Conservation (phyloP, 2,329 filamentous ascomycete species). For the Claviceps spartinae region DNA sequence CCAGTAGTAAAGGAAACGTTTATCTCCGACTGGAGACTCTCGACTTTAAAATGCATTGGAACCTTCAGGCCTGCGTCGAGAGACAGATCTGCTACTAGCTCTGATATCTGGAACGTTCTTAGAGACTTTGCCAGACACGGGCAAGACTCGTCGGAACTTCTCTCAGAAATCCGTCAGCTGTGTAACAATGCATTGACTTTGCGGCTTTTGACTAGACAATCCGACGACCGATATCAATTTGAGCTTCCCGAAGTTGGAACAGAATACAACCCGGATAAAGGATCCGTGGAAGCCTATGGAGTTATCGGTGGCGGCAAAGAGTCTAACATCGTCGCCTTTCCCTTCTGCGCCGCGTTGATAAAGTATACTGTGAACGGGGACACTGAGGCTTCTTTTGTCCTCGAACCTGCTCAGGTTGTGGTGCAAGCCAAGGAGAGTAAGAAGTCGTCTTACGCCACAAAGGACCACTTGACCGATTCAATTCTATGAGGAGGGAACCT, state of each 20-base stretch:
- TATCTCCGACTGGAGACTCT: background rate
- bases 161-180: background rate
- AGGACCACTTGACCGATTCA: too few species aligned
- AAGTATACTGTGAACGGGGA: background rate
- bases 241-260: fast-evolving
- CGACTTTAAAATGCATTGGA: background rate
- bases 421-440: background rate
- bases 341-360: background rate
- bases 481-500: background rate
- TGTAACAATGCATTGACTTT: background rate
- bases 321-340: background rate
- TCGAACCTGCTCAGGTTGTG: background rate
- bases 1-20: background rate
- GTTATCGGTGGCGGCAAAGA: background rate
- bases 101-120: background rate
- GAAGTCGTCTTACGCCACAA: background rate
- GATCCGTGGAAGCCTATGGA: background rate
- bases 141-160: background rate
- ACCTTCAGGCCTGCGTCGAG: background rate
- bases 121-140: background rate
- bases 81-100: background rate
- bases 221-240: background rate
- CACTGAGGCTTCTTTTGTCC: background rate
- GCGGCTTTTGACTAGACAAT: background rate
- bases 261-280: background rate